Percentiles rank a stretch among this genome's conserved stretches.
phyloP scores from a whole-genome alignment of 257 asterid genomes.

The Plantago elongata region DNA sequence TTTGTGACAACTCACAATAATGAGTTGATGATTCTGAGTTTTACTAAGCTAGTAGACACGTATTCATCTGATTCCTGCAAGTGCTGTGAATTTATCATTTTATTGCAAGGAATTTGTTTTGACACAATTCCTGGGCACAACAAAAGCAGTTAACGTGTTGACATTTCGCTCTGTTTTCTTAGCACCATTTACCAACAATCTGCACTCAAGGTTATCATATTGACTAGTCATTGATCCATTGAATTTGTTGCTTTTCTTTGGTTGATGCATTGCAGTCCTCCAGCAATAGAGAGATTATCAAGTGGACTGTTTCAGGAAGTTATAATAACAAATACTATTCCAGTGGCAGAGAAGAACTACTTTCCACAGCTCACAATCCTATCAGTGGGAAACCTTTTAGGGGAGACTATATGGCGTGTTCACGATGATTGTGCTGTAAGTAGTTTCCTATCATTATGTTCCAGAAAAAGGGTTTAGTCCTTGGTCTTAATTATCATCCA shows the following conservation, averaged over 20 bases:
- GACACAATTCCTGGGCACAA: too few relatives aligned
- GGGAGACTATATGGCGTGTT: conserved; percentile 92
- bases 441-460: conserved; percentile 8
- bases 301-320: conserved; percentile 95
- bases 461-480: neutral
- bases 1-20: too few relatives aligned
- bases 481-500: neutral
- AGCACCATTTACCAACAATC: too few relatives aligned
- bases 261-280: conserved; percentile 62
- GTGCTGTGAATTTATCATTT: too few relatives aligned
- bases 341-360: conserved; percentile 76
- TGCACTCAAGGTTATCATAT: too few relatives aligned
- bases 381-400: conserved; percentile 87
- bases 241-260: neutral
- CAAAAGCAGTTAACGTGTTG: too few relatives aligned
- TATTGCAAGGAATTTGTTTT: too few relatives aligned
- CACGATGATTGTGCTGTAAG: conserved; percentile 92
- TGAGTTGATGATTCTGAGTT: too few relatives aligned
- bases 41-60: too few relatives aligned
- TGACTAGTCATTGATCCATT: neutral
- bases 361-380: conserved; percentile 87
- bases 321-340: conserved; percentile 86
- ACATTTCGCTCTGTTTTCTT: too few relatives aligned
- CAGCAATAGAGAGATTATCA: conserved; percentile 87
- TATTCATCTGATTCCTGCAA: too few relatives aligned